Base-by-base conservation (phyloP, 2,329 filamentous ascomycete genomes). In the Colletotrichum sp. region DNA sequence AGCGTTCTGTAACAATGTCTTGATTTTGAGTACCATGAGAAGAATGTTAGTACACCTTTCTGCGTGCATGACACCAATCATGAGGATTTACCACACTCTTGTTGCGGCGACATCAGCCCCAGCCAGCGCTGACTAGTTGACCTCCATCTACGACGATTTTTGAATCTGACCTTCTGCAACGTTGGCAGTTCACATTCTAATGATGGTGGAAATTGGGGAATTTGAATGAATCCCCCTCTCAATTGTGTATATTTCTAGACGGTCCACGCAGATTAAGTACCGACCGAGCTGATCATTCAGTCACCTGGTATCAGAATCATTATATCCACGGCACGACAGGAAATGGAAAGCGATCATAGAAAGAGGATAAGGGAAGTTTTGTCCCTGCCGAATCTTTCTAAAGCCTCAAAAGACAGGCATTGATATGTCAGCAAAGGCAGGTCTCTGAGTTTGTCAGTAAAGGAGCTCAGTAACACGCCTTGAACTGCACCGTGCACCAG, bases 21-120 rank as follows among this genome's bases (percentile, higher is more conserved):
- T 25, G 6, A 13, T 13, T 12, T 22, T 13, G 10, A 22, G 12
- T 52, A 22, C n/a, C 2, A 3, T 5, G n/a, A 22, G 10, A 22
- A 22, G 6, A 52, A 7, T 2, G 9, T 4, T n/a, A 52, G 43
- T 1, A 5, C 6, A 8, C 8, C 6, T 7, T 13, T 1, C 4
- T 52, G 43, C 3, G n/a, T 52, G 0, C 10, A 52, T 52, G 10
- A 13, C 9, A 22, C 3, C 10, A 52, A 22, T 22, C 3, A 52
- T 13, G 6, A 52, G 6, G 6, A 48, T 52, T 52, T 8, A 25
- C n/a, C 43, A 7, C 10, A 52, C 8, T 7, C 6, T 13, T 13
- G 10, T 13, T 22, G 43, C 10, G 3, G 6, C n/a, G 12, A 52
- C 12, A 52, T 25, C 2, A 1, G 43, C 12, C 13, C 43, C 3